These are phyloP conservation scores for Russula brevipes DNA, from an alignment of 768 basidiomycete species.

Conservation along the genomic window DNA sequence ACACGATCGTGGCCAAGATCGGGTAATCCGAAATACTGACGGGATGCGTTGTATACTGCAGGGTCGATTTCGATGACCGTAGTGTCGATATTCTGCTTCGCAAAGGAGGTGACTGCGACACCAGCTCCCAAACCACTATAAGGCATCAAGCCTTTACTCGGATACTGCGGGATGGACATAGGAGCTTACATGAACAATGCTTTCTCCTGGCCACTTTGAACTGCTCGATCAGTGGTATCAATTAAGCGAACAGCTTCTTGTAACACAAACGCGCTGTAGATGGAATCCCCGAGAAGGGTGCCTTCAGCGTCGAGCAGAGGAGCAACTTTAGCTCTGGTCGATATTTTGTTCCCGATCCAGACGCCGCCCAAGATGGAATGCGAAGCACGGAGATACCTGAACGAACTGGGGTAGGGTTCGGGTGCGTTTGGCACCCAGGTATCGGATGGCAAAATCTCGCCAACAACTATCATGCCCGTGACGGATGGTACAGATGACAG, in stretches of 20 bases:
- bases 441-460: constrained; percentile 50
- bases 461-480: constrained; percentile 84
- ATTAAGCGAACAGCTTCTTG: constrained; percentile 82
- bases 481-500: constrained; percentile 61
- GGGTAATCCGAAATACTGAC: constrained; percentile 72
- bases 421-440: constrained; percentile 4
- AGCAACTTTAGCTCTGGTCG: constrained; percentile 27
- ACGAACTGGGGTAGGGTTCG: constrained; percentile 30
- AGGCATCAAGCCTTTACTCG: constrained; percentile 8
- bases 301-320: constrained; percentile 49
- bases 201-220: constrained; percentile 40
- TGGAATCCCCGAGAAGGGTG: constrained; percentile 62
- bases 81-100: constrained; percentile 59
- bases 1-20: constrained; percentile 55
- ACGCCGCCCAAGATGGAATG: constrained; percentile 60
- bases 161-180: not conserved
- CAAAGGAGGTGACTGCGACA: constrained; percentile 70
- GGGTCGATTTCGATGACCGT: constrained; percentile 94
- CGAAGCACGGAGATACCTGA: constrained; percentile 48
- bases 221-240: constrained; percentile 42
- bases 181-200: constrained; percentile 65
- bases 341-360: constrained; percentile 61
- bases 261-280: constrained; percentile 78
- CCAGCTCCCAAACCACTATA: constrained; percentile 84
- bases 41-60: constrained; percentile 79